These are phyloP conservation scores for Sideroxylon spinosum DNA, from an alignment of 179 eudicot species.

Conservation along the genomic window DNA sequence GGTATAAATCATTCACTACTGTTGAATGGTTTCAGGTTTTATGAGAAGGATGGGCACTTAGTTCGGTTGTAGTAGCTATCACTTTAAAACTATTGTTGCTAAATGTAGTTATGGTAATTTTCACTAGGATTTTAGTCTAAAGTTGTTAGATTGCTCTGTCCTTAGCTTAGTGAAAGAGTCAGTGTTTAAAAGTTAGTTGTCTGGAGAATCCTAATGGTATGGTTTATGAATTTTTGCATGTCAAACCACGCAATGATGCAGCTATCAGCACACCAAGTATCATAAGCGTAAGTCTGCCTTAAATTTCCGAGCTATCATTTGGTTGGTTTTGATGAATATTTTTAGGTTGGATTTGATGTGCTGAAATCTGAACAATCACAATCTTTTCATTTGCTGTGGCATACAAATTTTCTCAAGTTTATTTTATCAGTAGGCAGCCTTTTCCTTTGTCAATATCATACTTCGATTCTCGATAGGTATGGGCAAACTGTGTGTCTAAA, in stretches of 20 bases:
- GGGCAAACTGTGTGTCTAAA: no score
- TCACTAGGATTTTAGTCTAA: not conserved
- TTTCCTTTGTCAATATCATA: no score
- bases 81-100: not conserved
- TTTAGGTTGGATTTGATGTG: not conserved
- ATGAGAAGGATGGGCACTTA: not conserved
- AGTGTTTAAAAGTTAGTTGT: not conserved
- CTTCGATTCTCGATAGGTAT: no score
- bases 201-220: slow-evolving; percentile 14
- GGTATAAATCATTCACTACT: not conserved
- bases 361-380: not conserved
- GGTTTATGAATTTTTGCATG: slow-evolving; percentile 37
- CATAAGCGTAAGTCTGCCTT: slow-evolving; percentile 76
- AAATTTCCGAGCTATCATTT: not conserved
- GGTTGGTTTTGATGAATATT: slow-evolving; percentile 2
- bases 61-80: not conserved
- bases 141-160: not conserved
- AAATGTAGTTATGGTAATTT: slow-evolving; percentile 1
- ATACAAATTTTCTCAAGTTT: no score
- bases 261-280: slow-evolving; percentile 97
- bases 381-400: not conserved
- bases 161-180: not conserved
- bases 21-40: not conserved
- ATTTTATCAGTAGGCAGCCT: no score
- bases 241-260: slow-evolving; percentile 38